Base-by-base conservation (phyloP, 2,329 filamentous ascomycete genomes). In the Claviceps pazoutovae region DNA sequence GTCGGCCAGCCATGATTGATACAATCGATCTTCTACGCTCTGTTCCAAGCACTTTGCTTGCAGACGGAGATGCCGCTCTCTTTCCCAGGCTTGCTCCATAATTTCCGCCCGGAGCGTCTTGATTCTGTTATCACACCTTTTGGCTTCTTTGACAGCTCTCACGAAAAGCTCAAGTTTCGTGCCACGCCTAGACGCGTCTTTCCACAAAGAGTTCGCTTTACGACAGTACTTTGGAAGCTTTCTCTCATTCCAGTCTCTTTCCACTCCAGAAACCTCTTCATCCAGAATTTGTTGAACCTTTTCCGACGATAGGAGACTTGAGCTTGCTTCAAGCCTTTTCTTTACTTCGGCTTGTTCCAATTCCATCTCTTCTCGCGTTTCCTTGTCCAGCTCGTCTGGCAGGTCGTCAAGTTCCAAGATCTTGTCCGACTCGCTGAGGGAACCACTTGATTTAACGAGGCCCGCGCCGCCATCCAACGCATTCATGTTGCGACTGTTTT, bases 151-250 rank as follows among this genome's bases (percentile, higher is more conserved):
- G 9, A 68, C 66, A n/a, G 76, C 70, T 7, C 60, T 57, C 1
- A 68, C 62, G 17, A 83, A 73, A 26, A 74, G 67, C 1, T 55
- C 57, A 5, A 49, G 59, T 36, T 51, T 59, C 2, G 62, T 64
- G 59, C 67, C 66, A 43, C 65, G 62, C 9, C 68, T 70, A 49
- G 72, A 77, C 34, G 78, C 78, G 41, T 72, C 57, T 3, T 62
- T 67, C 88, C 87, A 94, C 2, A 84, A 57, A 3, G 61, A 65
- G 60, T 78, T 75, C 0, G 84, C 84, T 53, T 74, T 80, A 5
- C 62, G 63, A 52, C 79, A 68, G 14, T 78, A 68, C 50, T 71
- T 76, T 0, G 79, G 76, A 6, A 79, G 69, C 56, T 80, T 81
- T 1, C 67, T 69, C n/a, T 70, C 62, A n/a, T 66, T 65, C 85